Evolutionary conservation across 495 filamentous ascomycete species (phyloP).

Genomic region (Talaromyces adpressus): DNA sequence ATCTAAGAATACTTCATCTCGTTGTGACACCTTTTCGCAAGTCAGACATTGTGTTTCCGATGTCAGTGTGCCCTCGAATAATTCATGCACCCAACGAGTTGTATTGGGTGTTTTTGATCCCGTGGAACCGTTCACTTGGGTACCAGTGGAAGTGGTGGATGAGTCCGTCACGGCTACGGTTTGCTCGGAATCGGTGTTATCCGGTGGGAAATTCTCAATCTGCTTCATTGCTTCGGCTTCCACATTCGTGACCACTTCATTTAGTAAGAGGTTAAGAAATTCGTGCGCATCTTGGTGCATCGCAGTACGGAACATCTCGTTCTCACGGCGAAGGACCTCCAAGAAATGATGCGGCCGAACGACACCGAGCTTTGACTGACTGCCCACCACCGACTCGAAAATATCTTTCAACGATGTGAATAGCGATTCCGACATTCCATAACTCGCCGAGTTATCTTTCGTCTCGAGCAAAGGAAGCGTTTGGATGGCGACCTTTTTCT

Average conservation of each 20-base stretch:
- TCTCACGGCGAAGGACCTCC: constrained; percentile 85
- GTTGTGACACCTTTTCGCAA: constrained; percentile 89
- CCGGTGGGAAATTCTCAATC: constrained; percentile 26
- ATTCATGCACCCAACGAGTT: constrained; percentile 91
- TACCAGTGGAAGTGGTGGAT: constrained; percentile 27
- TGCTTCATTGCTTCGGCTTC: constrained; percentile 68
- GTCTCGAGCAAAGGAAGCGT: constrained; percentile 78
- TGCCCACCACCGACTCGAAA: constrained; percentile 83
- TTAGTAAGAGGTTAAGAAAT: constrained; percentile 90
- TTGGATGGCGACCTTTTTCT: constrained; percentile 89
- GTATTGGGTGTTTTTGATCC: constrained; percentile 41
- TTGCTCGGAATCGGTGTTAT: constrained; percentile 31
- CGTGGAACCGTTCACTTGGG: constrained; percentile 37
- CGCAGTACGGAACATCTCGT: constrained; percentile 93
- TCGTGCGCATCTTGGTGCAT: constrained; percentile 99
- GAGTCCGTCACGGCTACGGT: constrained; percentile 17
- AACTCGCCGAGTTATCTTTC: constrained; percentile 68
- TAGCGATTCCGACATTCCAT: constrained; percentile 90
- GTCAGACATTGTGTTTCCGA: constrained; percentile 96
- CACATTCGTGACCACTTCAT: constrained; percentile 90
- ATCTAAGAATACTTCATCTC: constrained; percentile 93
- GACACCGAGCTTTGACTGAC: constrained; percentile 76
- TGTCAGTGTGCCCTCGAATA: constrained; percentile 90
- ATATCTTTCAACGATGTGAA: constrained; percentile 95
- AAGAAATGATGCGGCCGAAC: constrained; percentile 90